Evolutionary conservation across 129 eudicot genomes (phyloP), one percentile per base, ranked within the genome.

Genomic region (Gnaphalium uliginosum): DNA sequence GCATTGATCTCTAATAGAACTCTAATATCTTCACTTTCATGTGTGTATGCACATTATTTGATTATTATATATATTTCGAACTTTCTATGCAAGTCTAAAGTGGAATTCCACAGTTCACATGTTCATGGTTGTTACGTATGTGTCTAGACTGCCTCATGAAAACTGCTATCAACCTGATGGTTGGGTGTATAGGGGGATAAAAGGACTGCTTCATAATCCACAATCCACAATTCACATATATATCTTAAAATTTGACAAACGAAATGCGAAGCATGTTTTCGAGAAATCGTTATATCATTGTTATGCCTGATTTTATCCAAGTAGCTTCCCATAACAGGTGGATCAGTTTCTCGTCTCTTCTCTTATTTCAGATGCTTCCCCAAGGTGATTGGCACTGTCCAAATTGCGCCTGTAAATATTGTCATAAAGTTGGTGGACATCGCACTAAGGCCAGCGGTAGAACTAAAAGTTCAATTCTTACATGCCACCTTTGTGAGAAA

Each of bases 371-470:
- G 97, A 85, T 86, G 85, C 92, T 91, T 83, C 97, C 96, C 14
- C 81, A 85, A 58, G 97, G 92, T 60, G 97, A 91, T 86, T 91
- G 97, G 97, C 97, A 86, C 76, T 91, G 97, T 72, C 88, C 87
- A 32, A 85, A 91, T 68, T 91, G 97, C 80, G 84, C 79, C 6
- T 91, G 97, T 87, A 91, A 86, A 83, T 85, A 82, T 69, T 91
- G 95, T 81, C 84, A 85, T 17, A 57, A 61, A 61, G 80, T 83
- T 17, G 69, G 79, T 53, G 63, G 53, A 66, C 51, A 51, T 73
- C 37, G 67, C 60, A 53, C 73, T 23, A 74, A 80, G 75, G 73
- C 61, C 32, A 46, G 82, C 32, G 79, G 62, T 43, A 66, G 22
- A 74, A 68, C 64, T 57, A 61, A 26, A 48, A 75, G 32, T 60